Evolutionary conservation across 2,329 filamentous ascomycete genomes (phyloP).

Genomic region (Colletotrichum coccodes): DNA sequence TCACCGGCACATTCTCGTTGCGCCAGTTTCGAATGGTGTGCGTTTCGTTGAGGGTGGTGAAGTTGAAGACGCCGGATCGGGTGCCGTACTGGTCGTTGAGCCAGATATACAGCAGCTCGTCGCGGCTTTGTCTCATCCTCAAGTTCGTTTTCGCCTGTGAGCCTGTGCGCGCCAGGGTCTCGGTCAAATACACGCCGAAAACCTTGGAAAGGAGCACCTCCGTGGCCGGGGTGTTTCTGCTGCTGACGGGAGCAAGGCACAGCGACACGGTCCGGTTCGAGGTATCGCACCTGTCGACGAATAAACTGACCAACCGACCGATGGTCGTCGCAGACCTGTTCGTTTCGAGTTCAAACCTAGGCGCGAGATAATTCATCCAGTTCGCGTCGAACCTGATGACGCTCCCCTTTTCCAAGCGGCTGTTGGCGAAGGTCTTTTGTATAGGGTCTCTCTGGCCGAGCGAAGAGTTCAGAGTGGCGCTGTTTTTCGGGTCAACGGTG

Average conservation of each 20-base stretch:
- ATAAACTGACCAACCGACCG: not conserved
- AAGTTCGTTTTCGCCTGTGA: not conserved
- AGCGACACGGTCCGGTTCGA: not conserved
- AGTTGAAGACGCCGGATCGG: too few relatives aligned
- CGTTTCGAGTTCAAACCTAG: not conserved
- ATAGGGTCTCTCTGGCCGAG: not conserved
- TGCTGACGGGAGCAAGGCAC: not conserved
- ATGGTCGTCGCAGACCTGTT: not conserved
- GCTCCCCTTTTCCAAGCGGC: not conserved
- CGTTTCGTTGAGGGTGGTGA: too few relatives aligned
- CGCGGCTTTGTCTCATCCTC: not conserved
- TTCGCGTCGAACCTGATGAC: not conserved
- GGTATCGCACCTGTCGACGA: not conserved
- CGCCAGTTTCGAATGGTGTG: too few relatives aligned
- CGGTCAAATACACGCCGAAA: not conserved
- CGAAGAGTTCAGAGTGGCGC: not conserved
- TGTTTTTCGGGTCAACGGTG: not conserved
- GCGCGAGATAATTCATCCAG: not conserved
- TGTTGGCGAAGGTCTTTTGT: not conserved
- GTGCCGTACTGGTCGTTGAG: constrained; percentile 8
- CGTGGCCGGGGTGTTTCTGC: not conserved
- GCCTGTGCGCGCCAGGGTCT: not conserved
- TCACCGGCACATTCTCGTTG: too few relatives aligned
- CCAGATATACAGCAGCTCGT: not conserved
- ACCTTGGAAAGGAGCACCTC: constrained; percentile 2